Evolutionary conservation across 1,284 basidiomycete genomes (phyloP), one percentile per base, ranked within the genome.

Genomic region (Leccinum solheimii): DNA sequence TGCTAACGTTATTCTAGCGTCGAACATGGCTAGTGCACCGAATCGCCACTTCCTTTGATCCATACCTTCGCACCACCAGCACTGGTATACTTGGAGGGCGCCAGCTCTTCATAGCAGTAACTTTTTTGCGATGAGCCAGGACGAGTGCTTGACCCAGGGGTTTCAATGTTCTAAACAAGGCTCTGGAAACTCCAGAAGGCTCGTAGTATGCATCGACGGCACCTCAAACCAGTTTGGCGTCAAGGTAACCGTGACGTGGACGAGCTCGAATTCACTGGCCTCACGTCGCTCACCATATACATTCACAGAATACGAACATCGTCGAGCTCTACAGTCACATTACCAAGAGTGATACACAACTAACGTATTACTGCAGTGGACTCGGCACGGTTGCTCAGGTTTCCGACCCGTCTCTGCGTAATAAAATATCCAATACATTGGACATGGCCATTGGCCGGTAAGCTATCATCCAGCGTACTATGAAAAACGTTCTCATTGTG

Each of bases 181-280:
- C 3, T 16, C 13, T 3, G 49, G 21, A 14, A 54, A 16, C 53
- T 67, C 64, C 1, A 57, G 76, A 43, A 77, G 75, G 49, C 69
- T 77, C 23, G 69, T 78, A 0, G 68, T 77, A 30, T 77, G 76
- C 63, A 77, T 78, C 19, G 77, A 77, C 23, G 77, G 77, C 21
- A 79, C 77, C 3, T 70, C 76, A 1, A 77, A 79, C 54, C 70
- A 71, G 51, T 77, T 76, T 61, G 67, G 75, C 3, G 56, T 23
- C 30, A 74, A 68, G 69, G 75, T 77, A 57, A 52, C 38, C n/a
- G n/a, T n/a, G n/a, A n/a, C n/a, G 1, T 62, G 19, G 23, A 16
- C 14, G 14, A 16, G 13, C 16, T 55, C 43, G 30, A 45, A 32
- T 14, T 19, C 19, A n/a, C 9, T 10, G 26, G 26, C 3, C 9